These are phyloP conservation scores for Pascua guehoae DNA, from an alignment of 1,284 basidiomycete genomes.

Conservation along the genomic window DNA sequence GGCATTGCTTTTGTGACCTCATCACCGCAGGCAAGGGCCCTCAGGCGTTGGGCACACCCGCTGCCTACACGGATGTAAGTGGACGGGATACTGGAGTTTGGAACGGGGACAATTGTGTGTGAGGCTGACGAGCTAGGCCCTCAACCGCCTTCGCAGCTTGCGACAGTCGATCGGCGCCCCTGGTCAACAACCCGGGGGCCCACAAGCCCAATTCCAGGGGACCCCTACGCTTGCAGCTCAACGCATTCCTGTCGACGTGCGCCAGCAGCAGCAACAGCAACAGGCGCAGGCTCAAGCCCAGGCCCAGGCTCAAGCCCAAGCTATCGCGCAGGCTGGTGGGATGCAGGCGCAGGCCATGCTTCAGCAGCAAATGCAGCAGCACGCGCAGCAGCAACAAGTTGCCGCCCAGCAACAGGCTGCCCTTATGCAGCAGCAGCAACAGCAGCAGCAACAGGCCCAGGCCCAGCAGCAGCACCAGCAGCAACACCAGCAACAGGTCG, in stretches of 20 bases:
- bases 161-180: slow-evolving; percentile 7
- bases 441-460: slow-evolving; percentile 13
- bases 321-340: too few relatives aligned
- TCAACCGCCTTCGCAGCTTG: slow-evolving; percentile 32
- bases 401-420: slow-evolving; percentile 15
- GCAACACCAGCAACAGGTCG: slow-evolving; percentile 11
- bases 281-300: slow-evolving; percentile 20
- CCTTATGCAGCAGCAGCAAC: slow-evolving; percentile 15
- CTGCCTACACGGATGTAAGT: slow-evolving; percentile 44
- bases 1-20: slow-evolving; percentile 51
- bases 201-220: slow-evolving; percentile 14
- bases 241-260: slow-evolving; percentile 4
- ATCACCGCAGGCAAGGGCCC: slow-evolving; percentile 46
- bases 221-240: slow-evolving; percentile 10
- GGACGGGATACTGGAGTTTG: not conserved
- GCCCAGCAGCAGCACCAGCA: slow-evolving; percentile 18
- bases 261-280: slow-evolving; percentile 19
- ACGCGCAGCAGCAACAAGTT: slow-evolving; percentile 10
- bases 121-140: slow-evolving; percentile 20
- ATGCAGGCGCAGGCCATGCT: too few relatives aligned
- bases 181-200: slow-evolving; percentile 13
- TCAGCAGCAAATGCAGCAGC: slow-evolving; percentile 26
- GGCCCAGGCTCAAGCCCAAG: slow-evolving; percentile 1
- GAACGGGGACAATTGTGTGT: too few relatives aligned
- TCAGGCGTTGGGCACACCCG: slow-evolving; percentile 40